phyloP scores from a whole-genome alignment of 805 yeast species.

The Debaryomyces prosopidis region DNA sequence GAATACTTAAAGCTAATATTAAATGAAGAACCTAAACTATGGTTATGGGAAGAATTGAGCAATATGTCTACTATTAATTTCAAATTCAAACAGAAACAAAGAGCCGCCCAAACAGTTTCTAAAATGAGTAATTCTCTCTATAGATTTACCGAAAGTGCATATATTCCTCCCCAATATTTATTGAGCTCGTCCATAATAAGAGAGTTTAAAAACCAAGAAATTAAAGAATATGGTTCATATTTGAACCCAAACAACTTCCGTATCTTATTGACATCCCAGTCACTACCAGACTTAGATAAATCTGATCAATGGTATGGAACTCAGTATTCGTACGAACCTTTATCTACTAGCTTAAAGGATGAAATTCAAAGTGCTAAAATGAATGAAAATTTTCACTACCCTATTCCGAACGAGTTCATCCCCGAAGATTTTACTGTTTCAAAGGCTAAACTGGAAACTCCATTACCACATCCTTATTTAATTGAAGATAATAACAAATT shows the following conservation, averaged over 20 bases:
- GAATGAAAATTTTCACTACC: conserved; percentile 51
- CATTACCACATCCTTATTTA: conserved; percentile 59
- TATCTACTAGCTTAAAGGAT: conserved; percentile 41
- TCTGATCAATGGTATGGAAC: conserved; percentile 92
- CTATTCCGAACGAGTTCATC: conserved; percentile 75
- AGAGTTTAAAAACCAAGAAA: conserved; percentile 56
- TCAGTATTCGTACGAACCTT: conserved; percentile 54
- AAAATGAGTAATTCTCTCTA: conserved; percentile 62
- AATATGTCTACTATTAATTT: conserved; percentile 70
- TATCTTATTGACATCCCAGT: conserved; percentile 52
- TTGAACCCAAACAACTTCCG: conserved; percentile 64
- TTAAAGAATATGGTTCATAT: conserved; percentile 48
- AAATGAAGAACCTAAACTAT: conserved; percentile 62
- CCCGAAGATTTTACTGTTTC: conserved; percentile 74
- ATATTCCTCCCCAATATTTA: conserved; percentile 64
- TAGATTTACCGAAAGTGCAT: conserved; percentile 30
- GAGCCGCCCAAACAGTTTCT: conserved; percentile 74
- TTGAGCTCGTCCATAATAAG: conserved; percentile 58
- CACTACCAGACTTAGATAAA: conserved; percentile 44
- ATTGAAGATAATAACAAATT: conserved; percentile 50
- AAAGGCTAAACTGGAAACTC: conserved; percentile 32
- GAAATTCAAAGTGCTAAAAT: conserved; percentile 27
- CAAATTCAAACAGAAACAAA: conserved; percentile 75
- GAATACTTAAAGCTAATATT: conserved; percentile 68
- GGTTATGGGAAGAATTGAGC: conserved; percentile 78